phyloP scores from a whole-genome alignment of 1,284 basidiomycete species.

The Leccinum subspadiceum region DNA sequence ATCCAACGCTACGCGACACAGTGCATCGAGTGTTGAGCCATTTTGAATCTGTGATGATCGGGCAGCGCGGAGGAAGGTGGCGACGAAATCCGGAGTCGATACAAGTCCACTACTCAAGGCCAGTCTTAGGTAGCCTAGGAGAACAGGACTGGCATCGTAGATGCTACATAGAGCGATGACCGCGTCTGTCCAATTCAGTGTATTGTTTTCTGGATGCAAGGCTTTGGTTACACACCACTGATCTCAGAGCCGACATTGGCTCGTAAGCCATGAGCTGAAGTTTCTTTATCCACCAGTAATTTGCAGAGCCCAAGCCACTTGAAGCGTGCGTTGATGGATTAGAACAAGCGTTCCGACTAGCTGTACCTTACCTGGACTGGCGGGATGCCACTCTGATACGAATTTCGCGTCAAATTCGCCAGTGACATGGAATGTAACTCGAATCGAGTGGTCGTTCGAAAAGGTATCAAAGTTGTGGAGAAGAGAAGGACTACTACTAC shows the following conservation, averaged over 20 bases:
- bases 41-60: slow-evolving; percentile 52
- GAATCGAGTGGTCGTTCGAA: not conserved
- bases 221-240: slow-evolving; percentile 41
- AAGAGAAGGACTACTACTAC: not conserved
- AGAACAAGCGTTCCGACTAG: not conserved
- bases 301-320: slow-evolving; percentile 68
- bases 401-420: slow-evolving; percentile 63
- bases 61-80: slow-evolving; percentile 49
- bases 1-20: slow-evolving; percentile 63
- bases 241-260: slow-evolving; percentile 37
- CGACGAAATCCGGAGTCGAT: slow-evolving; percentile 55
- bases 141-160: slow-evolving; percentile 61
- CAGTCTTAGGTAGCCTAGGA: slow-evolving; percentile 59
- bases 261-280: slow-evolving; percentile 35
- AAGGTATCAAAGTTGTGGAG: not conserved
- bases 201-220: not conserved
- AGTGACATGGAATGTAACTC: slow-evolving; percentile 50
- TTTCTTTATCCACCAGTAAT: slow-evolving; percentile 52
- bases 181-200: slow-evolving; percentile 48
- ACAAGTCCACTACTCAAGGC: slow-evolving; percentile 57
- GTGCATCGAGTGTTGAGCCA: slow-evolving; percentile 61
- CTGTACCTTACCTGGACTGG: slow-evolving; percentile 50
- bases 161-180: slow-evolving; percentile 61
- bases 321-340: slow-evolving; percentile 6
- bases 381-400: slow-evolving; percentile 65